Percentiles rank a stretch among this genome's conserved stretches.
Conservation (phyloP, 257 asterid genomes). For the Linaria vulgaris region DNA sequence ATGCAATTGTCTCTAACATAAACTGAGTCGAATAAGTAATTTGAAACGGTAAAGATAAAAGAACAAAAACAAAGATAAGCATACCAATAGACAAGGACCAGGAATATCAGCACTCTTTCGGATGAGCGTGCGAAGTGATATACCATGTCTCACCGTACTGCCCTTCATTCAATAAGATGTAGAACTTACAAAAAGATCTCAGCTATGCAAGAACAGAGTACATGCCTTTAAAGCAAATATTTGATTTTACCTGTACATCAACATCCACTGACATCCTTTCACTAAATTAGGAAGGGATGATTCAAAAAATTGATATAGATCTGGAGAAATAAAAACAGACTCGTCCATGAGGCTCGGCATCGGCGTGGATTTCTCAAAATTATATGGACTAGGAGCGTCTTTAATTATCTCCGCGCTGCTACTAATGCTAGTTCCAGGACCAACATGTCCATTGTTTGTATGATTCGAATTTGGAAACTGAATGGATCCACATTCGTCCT, state of each 20-base stretch:
- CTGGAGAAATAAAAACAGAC: conserved; percentile 64
- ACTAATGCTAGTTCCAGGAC: conserved; percentile 55
- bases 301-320: conserved; percentile 70
- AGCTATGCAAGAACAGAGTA: conserved; percentile 13
- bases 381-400: conserved; percentile 55
- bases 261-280: conserved; percentile 86
- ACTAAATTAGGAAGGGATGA: conserved; percentile 92
- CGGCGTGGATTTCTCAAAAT: conserved; percentile 49
- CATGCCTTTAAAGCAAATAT: conserved; percentile 10
- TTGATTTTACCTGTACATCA: conserved; percentile 68
- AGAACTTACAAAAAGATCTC: conserved; percentile 35
- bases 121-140: conserved; percentile 85
- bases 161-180: conserved; percentile 67
- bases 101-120: conserved; percentile 55
- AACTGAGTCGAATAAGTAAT: conserved; percentile 6
- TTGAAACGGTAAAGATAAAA: neutral
- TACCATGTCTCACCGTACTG: conserved; percentile 95
- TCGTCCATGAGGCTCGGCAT: conserved; percentile 62
- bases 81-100: conserved; percentile 92
- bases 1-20: neutral
- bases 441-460: conserved; percentile 45
- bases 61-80: conserved; percentile 9
- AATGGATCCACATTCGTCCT: conserved; percentile 23
- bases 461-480: conserved; percentile 23
- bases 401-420: conserved; percentile 58